Base-by-base conservation (phyloP, 1,284 basidiomycete species). In the Gymnopus androsaceus region DNA sequence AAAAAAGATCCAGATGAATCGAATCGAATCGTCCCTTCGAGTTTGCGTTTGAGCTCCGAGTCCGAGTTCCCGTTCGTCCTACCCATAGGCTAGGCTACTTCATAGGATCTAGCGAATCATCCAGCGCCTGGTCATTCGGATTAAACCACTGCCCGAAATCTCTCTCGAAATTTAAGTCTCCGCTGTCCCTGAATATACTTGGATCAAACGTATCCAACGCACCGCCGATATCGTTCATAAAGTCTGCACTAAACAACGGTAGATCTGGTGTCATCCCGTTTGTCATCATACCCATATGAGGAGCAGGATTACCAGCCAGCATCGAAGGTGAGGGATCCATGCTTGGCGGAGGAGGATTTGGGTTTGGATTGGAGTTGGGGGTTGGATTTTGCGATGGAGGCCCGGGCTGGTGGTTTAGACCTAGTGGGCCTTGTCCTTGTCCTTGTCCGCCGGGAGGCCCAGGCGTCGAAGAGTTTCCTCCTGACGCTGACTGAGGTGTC, bases 81-180 rank as follows among this genome's bases (percentile, higher is more conserved):
- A n/a, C n/a, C n/a, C n/a, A n/a, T n/a, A n/a, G n/a, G n/a, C n/a
- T n/a, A 44, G 28, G 14, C 44, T 31, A 57, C 52, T 59, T 58
- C 50, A 61, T 48, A 28, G 41, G 14, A 30, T 53, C 47, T 38
- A 53, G 28, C 17, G 28, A 15, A 36, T 44, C 38, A 15, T 36
- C 31, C 19, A 37, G 36, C 28, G 31, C 40, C n/a, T 67, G 65
- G 59, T 81, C 80, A 54, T 81, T 76, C 21, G 74, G 77, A 64
- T 82, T 82, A 62, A 87, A 86, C 85, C 85, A 87, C 61, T 84
- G 82, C 49, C 82, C 81, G 67, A 87, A 87, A 62, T 85, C 84
- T 63, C 82, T 73, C 67, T 87, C 85, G 60, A 86, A 86, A 63
- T 84, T 80, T 64, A 85, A 69, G 51, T 79, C 75, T 3, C 75